Base-by-base conservation (phyloP, 257 asterid genomes). In the Solanum chiquidenum region DNA sequence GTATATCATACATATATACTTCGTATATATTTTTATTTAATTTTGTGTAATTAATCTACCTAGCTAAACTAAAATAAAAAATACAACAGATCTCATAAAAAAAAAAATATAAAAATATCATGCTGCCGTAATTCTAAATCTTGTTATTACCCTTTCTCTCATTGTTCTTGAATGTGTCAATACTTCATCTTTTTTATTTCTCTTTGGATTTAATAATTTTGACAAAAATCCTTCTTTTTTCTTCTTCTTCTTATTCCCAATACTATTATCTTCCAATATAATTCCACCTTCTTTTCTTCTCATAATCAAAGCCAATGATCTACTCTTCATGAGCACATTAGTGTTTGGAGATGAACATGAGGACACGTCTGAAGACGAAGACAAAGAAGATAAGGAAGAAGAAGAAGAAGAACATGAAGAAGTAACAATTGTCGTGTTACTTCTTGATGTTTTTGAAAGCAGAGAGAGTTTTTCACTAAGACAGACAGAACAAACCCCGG, bases 401-500 rank as follows among this genome's bases (percentile, higher is more conserved):
- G 93, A 86, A 4, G 96, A 92, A 5, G 94, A 90, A 5, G 86
- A 60, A 31, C 12, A 52, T 52, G 87, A 76, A 72, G 93, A 69
- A 33, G 20, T 68, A 10, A 27, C 21, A 5, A 76, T 64, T 0
- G 38, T 85, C 0, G 84, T 86, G 34, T 76, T 89, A 0, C 62
- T 85, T 40, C 89, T 86, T 12, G 94, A 84, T 8, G 38, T 42
- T 42, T 86, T 58, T 6, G 88, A 84, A 42, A 94, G 37, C 23
- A 86, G 82, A 3, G 91, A 71, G 86, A 95, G 98, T 74, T 92
- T 94, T 76, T 95, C 94, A 6, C 49, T 86, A 0, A 95, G 92
- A 69, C 98, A 95, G 55, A 93, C 42, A 5, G 98, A 93, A 79
- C 98, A 95, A 38, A 95, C 96, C 1, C 98, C 98, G 0, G 98